Evolutionary conservation across 208 protist genomes (phyloP), one percentile per base, ranked within the genome.

Genomic region (Vickermania spadyakhi): DNA sequence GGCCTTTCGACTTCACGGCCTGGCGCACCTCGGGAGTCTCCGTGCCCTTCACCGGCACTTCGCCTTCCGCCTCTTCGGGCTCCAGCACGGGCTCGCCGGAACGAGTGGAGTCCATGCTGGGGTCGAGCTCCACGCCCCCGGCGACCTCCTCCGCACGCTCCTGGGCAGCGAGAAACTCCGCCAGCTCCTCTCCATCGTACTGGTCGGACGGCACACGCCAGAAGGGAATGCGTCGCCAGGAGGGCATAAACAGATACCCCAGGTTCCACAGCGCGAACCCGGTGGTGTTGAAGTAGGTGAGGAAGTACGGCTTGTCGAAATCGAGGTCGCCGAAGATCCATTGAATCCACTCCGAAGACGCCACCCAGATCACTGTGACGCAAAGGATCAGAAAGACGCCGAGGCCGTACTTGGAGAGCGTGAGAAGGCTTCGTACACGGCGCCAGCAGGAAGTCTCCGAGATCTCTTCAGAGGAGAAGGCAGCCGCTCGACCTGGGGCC

Each of bases 251-350:
- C 5, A 91, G 27, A 59, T 78, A 96, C 21, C 88, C 87, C 0
- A 84, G 27, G 55, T 93, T 92, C 75, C 86, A 96, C 0, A 95
- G 56, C 30, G 69, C 81, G 69, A 97, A 97, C 0, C 66, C 73
- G 0, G 75, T 78, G 0, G 88, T 96, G 66, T 96, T 96, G 60
- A 97, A 96, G 62, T 89, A 97, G 0, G 90, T 97, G 42, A 97
- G 68, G 52, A 97, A 96, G 58, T 84, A 95, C 3, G 90, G 90
- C 55, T 91, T 88, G 54, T 84, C 76, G 70, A 81, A 96, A 11
- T 92, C 68, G 3, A 92, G 56, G 7, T 80, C 60, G 22, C 69
- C 79, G 60, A 96, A 97, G 31, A 96, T 94, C 63, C 85, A 76
- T 64, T 96, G 82, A 67, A 97, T 97, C 73, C 84, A 88, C 54